Evolutionary conservation across 2,329 filamentous ascomycete species (phyloP).

Genomic region (Nectriaceae sp.): DNA sequence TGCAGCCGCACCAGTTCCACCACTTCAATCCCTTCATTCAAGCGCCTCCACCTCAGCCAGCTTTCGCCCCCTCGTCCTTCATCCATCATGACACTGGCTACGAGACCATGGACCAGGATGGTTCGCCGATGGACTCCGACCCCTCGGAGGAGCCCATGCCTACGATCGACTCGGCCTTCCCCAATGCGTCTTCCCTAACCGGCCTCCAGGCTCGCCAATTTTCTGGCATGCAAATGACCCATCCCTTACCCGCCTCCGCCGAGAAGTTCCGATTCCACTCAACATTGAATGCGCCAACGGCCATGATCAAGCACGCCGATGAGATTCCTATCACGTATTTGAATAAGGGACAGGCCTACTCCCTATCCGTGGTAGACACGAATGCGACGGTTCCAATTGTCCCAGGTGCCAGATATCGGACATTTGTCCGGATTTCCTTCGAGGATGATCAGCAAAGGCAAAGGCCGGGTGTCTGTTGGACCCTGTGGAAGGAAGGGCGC

Average conservation of each 20-base stretch:
- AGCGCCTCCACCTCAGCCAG: slow-evolving; percentile 53
- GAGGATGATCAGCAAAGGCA: slow-evolving; percentile 92
- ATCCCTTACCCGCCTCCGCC: slow-evolving; percentile 52
- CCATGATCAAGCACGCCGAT: slow-evolving; percentile 87
- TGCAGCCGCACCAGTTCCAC: slow-evolving; percentile 61
- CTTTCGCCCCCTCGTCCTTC: slow-evolving; percentile 79
- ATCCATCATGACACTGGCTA: slow-evolving; percentile 79
- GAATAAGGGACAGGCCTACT: slow-evolving; percentile 96
- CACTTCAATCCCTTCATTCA: slow-evolving; percentile 74
- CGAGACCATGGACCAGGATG: slow-evolving; percentile 76
- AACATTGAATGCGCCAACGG: slow-evolving; percentile 89
- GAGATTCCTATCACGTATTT: slow-evolving; percentile 98
- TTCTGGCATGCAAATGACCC: slow-evolving; percentile 46
- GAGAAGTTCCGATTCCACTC: slow-evolving; percentile 88
- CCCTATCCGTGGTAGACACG: slow-evolving; percentile 81
- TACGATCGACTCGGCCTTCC: slow-evolving; percentile 62
- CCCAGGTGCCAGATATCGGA: slow-evolving; percentile 75
- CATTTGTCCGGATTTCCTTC: slow-evolving; percentile 92
- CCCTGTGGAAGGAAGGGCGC: slow-evolving; percentile 90
- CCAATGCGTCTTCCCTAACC: slow-evolving; percentile 61
- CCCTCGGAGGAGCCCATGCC: slow-evolving; percentile 52
- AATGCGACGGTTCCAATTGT: slow-evolving; percentile 58
- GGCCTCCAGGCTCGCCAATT: slow-evolving; percentile 56
- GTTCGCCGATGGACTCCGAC: slow-evolving; percentile 64
- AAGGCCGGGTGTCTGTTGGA: slow-evolving; percentile 83